These are phyloP conservation scores for Paecilomyces variotii DNA, from an alignment of 2,329 filamentous ascomycete genomes.

Conservation along the genomic window DNA sequence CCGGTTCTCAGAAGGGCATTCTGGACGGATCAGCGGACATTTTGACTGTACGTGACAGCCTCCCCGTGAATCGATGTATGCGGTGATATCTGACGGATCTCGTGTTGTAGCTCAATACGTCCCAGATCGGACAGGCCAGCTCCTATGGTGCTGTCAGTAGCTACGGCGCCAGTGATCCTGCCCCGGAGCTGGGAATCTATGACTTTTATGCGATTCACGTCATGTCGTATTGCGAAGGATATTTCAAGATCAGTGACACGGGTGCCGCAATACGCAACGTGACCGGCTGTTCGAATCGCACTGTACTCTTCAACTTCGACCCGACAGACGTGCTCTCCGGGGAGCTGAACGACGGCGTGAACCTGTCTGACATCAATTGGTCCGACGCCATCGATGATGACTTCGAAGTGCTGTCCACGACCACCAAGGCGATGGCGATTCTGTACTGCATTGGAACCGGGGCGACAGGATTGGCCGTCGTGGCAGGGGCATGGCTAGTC, in stretches of 20 bases:
- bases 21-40: constrained; percentile 49
- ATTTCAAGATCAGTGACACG: constrained; percentile 31
- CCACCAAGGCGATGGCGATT: constrained; percentile 47
- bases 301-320: constrained; percentile 50
- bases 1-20: constrained; percentile 48
- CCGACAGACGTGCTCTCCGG: constrained; percentile 43
- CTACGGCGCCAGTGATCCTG: constrained; percentile 29
- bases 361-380: constrained; percentile 48
- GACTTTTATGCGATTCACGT: constrained; percentile 57
- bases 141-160: constrained; percentile 17
- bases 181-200: constrained; percentile 44
- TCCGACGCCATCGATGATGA: constrained; percentile 48
- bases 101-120: constrained; percentile 46
- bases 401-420: constrained; percentile 43
- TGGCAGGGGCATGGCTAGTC: constrained; percentile 39
- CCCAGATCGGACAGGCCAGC: constrained; percentile 40
- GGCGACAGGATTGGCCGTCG: constrained; percentile 43
- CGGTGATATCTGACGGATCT: not conserved
- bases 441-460: constrained; percentile 53
- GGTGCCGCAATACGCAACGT: constrained; percentile 36
- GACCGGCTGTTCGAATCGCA: constrained; percentile 47
- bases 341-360: constrained; percentile 42
- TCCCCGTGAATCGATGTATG: not conserved
- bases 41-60: constrained; percentile 40
- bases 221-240: constrained; percentile 51